phyloP scores from a whole-genome alignment of 75 land plant species.

The Picea sitchensis region DNA sequence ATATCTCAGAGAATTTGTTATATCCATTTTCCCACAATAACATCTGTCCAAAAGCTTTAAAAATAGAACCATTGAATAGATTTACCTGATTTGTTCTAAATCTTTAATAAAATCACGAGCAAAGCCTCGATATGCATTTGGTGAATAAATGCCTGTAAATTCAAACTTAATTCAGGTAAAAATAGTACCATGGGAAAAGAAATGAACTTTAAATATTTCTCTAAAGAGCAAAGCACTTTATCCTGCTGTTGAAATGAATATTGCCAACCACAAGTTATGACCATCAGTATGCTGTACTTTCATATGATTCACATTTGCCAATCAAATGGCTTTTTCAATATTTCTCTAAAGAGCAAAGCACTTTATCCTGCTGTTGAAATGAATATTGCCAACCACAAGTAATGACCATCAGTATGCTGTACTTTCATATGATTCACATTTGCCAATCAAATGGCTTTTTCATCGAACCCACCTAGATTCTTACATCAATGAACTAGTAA shows the following conservation, averaged over 20 bases:
- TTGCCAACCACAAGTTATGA: not conserved
- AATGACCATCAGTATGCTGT: no score
- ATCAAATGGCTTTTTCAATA: not conserved
- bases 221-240: not conserved
- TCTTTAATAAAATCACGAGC: conserved; percentile 99
- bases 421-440: not conserved
- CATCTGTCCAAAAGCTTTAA: not conserved
- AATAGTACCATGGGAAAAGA: not conserved
- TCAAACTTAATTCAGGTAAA: not conserved
- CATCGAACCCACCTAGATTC: not conserved
- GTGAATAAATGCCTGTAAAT: conserved; percentile 90
- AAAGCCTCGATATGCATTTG: conserved; percentile 98
- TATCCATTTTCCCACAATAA: not conserved
- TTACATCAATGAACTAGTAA: not conserved
- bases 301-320: conserved; percentile 24
- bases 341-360: not conserved
- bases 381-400: no score
- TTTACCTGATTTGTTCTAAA: conserved; percentile 84
- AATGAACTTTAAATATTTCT: not conserved
- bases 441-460: not conserved
- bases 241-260: not conserved
- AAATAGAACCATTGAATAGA: not conserved
- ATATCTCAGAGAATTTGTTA: not conserved
- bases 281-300: not conserved
- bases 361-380: no score